Evolutionary conservation across 1,284 basidiomycete species (phyloP).

Genomic region (Gymnopus androsaceus): DNA sequence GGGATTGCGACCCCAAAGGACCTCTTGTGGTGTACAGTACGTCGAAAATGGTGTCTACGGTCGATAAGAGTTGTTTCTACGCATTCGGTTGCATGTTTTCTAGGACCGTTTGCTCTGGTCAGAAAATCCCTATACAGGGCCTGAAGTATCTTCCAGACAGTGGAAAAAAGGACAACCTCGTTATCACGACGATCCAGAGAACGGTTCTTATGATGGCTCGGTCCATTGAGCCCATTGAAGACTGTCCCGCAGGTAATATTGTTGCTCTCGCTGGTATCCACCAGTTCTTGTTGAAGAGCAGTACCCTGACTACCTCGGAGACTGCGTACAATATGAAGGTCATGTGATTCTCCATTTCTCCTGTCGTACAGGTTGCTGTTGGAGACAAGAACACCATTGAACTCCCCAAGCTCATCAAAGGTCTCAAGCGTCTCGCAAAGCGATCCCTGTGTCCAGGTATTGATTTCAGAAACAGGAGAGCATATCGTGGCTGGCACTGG

Average conservation of each 20-base stretch:
- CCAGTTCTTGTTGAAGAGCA: constrained; percentile 99
- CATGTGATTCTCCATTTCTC: constrained; percentile 99
- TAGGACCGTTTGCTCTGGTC: constrained; percentile 94
- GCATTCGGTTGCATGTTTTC: constrained; percentile 99
- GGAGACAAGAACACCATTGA: constrained; percentile 99
- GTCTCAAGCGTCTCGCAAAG: no score
- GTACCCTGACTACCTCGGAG: constrained; percentile 96
- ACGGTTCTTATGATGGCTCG: no score
- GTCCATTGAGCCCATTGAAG: constrained; percentile 98
- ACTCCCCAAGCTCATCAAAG: constrained; percentile 99
- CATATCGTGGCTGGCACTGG: no score
- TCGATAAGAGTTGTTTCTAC: constrained; percentile 99
- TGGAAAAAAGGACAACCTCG: constrained; percentile 99
- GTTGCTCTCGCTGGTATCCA: constrained; percentile 99
- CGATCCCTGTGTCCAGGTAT: no score
- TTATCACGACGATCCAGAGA: no score
- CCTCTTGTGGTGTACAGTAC: no score
- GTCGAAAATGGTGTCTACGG: constrained; percentile 99
- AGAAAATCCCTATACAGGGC: constrained; percentile 99
- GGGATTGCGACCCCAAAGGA: no score
- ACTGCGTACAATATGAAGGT: no score
- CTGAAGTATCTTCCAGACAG: constrained; percentile 98
- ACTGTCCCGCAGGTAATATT: constrained; percentile 99
- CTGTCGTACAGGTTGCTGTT: constrained; percentile 98
- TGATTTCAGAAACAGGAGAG: no score